Conservation (phyloP, 2,329 filamentous ascomycete genomes). For the Blumeria graminis region DNA sequence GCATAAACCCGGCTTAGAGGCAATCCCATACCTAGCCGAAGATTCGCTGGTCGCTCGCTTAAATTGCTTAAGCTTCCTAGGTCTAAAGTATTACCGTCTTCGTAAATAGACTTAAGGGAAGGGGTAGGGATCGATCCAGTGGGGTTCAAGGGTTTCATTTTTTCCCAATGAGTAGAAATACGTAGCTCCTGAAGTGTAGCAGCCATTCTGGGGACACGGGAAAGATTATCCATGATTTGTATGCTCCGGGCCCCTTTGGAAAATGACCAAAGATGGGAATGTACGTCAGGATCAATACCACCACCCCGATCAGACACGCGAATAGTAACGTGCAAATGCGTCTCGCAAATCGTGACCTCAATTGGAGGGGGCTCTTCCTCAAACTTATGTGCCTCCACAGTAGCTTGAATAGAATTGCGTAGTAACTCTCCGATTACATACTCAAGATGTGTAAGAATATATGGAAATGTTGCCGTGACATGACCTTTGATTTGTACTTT, state of each 20-base stretch:
- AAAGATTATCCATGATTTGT: constrained; percentile 60
- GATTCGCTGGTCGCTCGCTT: constrained; percentile 59
- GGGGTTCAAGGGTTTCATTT: not conserved
- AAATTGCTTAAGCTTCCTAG: constrained; percentile 47
- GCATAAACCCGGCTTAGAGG: constrained; percentile 88
- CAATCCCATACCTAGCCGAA: constrained; percentile 76
- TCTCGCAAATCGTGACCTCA: constrained; percentile 84
- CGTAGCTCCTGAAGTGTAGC: constrained; percentile 78
- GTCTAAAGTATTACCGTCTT: constrained; percentile 2
- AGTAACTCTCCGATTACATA: constrained; percentile 93
- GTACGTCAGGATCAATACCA: constrained; percentile 60
- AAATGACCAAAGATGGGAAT: constrained; percentile 91
- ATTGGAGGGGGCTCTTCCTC: constrained; percentile 44
- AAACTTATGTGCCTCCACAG: constrained; percentile 36
- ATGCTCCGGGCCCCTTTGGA: constrained; percentile 69
- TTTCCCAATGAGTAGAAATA: constrained; percentile 9
- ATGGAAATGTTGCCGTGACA: constrained; percentile 75
- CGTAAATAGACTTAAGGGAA: not conserved
- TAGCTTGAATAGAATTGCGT: constrained; percentile 81
- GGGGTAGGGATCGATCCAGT: not conserved
- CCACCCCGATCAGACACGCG: constrained; percentile 88
- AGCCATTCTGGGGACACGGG: constrained; percentile 69
- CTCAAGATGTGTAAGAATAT: constrained; percentile 85
- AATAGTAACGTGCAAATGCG: constrained; percentile 84
- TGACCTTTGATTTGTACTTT: constrained; percentile 69